Percentiles rank a stretch among this genome's conserved stretches.
Evolutionary conservation across 805 yeast species (phyloP).

Genomic region (Candida saitoana): DNA sequence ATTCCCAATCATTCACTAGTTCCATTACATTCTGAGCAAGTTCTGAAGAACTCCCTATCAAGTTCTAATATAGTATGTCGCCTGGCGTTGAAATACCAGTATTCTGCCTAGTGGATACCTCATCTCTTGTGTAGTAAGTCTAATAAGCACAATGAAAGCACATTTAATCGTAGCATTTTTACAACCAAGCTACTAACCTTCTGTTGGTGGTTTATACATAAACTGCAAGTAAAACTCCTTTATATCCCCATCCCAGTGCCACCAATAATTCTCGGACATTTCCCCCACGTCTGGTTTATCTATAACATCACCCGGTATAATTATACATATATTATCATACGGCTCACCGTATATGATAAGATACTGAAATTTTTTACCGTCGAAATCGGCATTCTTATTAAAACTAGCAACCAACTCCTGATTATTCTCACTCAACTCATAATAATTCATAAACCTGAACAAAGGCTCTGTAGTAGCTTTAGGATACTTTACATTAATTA

Average conservation of each 20-base stretch:
- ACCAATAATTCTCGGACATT: conserved; percentile 48
- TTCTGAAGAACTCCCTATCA: too few species aligned
- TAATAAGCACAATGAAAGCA: too few species aligned
- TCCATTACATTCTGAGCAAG: too few species aligned
- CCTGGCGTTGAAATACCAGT: too few species aligned
- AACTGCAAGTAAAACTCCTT: conserved; percentile 69
- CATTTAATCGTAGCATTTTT: too few species aligned
- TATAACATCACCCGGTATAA: conserved; percentile 62
- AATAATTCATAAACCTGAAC: conserved; percentile 72
- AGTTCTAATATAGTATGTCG: too few species aligned
- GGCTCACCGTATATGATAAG: conserved; percentile 86
- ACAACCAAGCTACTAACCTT: too few species aligned
- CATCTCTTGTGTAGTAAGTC: too few species aligned
- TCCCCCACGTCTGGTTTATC: conserved; percentile 27
- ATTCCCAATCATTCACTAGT: too few species aligned
- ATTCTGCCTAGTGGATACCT: too few species aligned
- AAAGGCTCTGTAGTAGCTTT: conserved; percentile 51
- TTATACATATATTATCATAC: conserved; percentile 74
- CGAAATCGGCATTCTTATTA: conserved; percentile 15
- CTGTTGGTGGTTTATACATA: conserved; percentile 52
- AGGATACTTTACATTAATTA: conserved; percentile 57
- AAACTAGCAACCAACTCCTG: conserved; percentile 28
- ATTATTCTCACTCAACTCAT: conserved; percentile 51
- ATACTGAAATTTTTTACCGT: conserved; percentile 54
- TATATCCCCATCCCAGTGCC: conserved; percentile 69